Conservation (phyloP, 176 grass and related monocot genomes). For the Rhipidocladum racemiflorum region DNA sequence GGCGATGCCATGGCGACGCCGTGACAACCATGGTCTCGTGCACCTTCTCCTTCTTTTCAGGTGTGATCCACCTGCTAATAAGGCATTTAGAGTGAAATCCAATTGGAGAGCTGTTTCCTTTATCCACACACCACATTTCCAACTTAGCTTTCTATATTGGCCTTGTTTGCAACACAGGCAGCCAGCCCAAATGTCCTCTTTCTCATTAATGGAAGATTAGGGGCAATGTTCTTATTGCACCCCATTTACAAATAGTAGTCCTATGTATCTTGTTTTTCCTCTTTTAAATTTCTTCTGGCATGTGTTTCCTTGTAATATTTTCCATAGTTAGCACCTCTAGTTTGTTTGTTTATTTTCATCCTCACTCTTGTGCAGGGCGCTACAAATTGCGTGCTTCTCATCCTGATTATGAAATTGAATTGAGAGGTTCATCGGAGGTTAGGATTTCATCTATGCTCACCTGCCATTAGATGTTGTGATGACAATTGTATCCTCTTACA, state of each 20-base stretch:
- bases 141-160: not conserved
- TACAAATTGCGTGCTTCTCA: constrained; percentile 81
- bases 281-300: constrained; percentile 9
- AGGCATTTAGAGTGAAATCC: not conserved
- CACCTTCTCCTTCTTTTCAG: not conserved
- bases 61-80: not conserved
- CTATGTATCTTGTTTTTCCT: not conserved
- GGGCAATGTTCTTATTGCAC: not conserved
- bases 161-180: not conserved
- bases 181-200: not conserved
- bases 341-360: constrained; percentile 3
- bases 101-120: not conserved
- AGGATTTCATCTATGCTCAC: constrained; percentile 28
- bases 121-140: not conserved
- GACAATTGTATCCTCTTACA: constrained; percentile 30
- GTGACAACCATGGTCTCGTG: too few relatives aligned
- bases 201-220: not conserved
- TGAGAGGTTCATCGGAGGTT: constrained; percentile 75
- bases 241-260: constrained; percentile 13
- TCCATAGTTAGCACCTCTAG: not conserved
- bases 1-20: too few relatives aligned
- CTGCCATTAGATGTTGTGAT: constrained; percentile 2
- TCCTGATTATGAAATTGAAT: constrained; percentile 75
- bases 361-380: constrained; percentile 54
- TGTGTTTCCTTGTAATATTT: constrained; percentile 4